Evolutionary conservation across 805 yeast genomes (phyloP), one percentile per base, ranked within the genome.

Genomic region (Komagataella kurtzmanii): DNA sequence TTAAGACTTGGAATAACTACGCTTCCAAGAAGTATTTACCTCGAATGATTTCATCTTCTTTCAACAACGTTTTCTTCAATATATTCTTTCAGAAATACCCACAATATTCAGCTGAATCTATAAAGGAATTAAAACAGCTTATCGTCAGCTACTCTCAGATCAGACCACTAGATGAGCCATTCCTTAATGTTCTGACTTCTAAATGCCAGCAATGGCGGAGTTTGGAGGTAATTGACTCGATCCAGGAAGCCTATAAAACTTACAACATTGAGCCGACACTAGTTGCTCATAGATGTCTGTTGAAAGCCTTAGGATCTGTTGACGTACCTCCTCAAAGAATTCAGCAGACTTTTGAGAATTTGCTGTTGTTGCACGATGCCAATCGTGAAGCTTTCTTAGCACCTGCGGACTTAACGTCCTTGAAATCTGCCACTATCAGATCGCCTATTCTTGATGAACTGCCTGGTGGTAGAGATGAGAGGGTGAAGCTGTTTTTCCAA

Each of bases 321-420:
- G 74, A 75, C 51, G 77, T 76, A 45, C 69, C 77, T 36, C 65
- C 76, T 48, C 67, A 66, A 7, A 83, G 79, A 53, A 82, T 88
- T 54, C 64, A 80, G 55, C 59, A 52, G 4, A 50, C 65, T 24
- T 67, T 64, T 54, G 55, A 64, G 53, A 65, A 65, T 47, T 57
- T 67, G 21, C 53, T 66, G 43, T 53, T 55, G 45, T 74, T 78
- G 56, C 80, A 82, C 54, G 76, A 74, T 40, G 66, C 65, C 48
- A 73, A 71, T 50, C 80, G 80, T 8, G 78, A 76, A 65, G 67
- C 65, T 45, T 83, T 81, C 61, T 81, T 85, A 57, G 89, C 91
- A 6, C 81, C 80, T 62, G 91, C 93, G 8, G 91, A 85, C 66
- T 85, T 91, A 91, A 83, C 87, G 45, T 85, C 91, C 2, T 65